Evolutionary conservation across 257 asterid genomes (phyloP).

Genomic region (Pogostemon cablin): DNA sequence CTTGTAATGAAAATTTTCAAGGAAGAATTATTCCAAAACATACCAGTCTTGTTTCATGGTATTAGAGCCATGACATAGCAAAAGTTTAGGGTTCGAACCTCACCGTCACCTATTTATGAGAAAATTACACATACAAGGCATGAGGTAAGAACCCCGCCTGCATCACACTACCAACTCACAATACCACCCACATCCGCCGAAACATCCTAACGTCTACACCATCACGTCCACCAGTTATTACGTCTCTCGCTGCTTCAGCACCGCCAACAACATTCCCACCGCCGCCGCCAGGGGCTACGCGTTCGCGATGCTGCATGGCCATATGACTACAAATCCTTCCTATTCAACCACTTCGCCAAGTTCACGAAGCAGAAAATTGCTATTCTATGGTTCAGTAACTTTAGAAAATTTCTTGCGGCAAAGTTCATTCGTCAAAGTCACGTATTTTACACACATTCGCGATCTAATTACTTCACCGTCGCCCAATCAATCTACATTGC

Average conservation of each 20-base stretch:
- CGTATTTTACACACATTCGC: constrained; percentile 57
- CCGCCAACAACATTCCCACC: neutral
- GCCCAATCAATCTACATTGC: constrained; percentile 56
- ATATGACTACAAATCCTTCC: constrained; percentile 54
- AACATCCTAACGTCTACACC: constrained; percentile 26
- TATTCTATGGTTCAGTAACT: constrained; percentile 69
- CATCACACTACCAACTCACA: constrained; percentile 29
- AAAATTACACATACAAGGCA: too few species aligned
- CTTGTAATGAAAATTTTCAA: too few species aligned
- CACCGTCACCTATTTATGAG: too few species aligned
- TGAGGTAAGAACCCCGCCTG: too few species aligned
- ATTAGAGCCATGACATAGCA: too few species aligned
- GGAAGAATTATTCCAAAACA: too few species aligned
- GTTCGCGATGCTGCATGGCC: constrained; percentile 75
- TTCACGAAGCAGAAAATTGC: constrained; percentile 61
- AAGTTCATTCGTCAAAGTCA: constrained; percentile 65
- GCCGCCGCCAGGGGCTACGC: constrained; percentile 33
- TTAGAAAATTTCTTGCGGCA: constrained; percentile 72
- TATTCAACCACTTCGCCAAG: constrained; percentile 42
- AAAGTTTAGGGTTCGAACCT: too few species aligned
- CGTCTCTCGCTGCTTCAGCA: constrained; percentile 15
- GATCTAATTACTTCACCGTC: constrained; percentile 44
- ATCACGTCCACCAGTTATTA: constrained; percentile 20
- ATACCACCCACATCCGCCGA: constrained; percentile 28
- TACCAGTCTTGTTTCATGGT: too few species aligned